These are phyloP conservation scores for Dissophora globulifera DNA, from an alignment of 192 early-diverging fungal genomes.

Conservation along the genomic window DNA sequence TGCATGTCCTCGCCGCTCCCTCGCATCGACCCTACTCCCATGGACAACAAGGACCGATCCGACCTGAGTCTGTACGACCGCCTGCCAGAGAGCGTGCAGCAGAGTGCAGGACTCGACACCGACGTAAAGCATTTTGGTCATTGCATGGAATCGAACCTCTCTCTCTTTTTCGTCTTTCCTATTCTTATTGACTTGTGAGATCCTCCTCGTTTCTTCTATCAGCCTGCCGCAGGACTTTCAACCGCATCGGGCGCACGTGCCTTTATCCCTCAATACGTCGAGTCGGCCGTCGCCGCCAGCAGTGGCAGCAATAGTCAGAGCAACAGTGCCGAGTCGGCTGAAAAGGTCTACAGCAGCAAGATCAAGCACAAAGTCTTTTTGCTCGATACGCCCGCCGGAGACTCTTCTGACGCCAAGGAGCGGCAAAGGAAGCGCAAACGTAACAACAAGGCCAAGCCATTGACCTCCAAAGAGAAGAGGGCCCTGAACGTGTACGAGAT, in stretches of 20 bases:
- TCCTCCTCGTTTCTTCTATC: too few relatives aligned
- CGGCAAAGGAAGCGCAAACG: slow-evolving; percentile 38
- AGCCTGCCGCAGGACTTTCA: background rate
- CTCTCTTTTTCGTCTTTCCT: too few relatives aligned
- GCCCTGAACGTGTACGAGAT: slow-evolving; percentile 71
- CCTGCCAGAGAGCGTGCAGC: slow-evolving; percentile 16
- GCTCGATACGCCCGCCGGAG: slow-evolving; percentile 63
- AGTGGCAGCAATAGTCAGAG: too few relatives aligned
- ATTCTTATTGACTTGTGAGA: background rate
- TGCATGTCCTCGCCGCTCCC: too few relatives aligned
- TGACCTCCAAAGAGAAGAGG: slow-evolving; percentile 75
- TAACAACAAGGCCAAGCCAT: slow-evolving; percentile 57
- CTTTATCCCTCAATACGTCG: slow-evolving; percentile 35
- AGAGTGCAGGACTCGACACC: slow-evolving; percentile 18
- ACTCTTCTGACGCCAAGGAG: slow-evolving; percentile 31
- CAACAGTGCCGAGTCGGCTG: too few relatives aligned
- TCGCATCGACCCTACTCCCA: slow-evolving; percentile 2
- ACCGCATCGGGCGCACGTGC: background rate
- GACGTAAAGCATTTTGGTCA: slow-evolving; percentile 5
- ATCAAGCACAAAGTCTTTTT: slow-evolving; percentile 62
- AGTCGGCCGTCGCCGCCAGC: slow-evolving; percentile 15
- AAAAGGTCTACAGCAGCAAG: slow-evolving; percentile 56
- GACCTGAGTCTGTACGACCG: slow-evolving; percentile 36
- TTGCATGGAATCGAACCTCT: too few relatives aligned
- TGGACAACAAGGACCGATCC: slow-evolving; percentile 27